Evolutionary conservation across 1,284 basidiomycete genomes (phyloP).

Genomic region (Athelia sp.): DNA sequence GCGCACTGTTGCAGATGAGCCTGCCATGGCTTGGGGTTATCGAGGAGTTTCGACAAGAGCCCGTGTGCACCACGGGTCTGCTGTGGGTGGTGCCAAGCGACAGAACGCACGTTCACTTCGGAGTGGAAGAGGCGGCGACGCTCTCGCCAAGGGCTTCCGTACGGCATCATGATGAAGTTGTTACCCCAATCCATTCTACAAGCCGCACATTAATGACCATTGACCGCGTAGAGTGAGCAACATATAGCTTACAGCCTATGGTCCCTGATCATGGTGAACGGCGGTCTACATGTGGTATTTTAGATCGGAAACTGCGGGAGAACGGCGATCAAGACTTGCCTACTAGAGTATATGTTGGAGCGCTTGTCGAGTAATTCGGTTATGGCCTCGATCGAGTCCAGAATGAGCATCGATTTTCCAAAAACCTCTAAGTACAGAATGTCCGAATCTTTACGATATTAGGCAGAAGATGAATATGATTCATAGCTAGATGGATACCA

Average conservation of each 20-base stretch:
- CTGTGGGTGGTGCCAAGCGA: background rate
- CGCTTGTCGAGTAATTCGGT: too few relatives aligned
- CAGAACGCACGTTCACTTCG: slow-evolving; percentile 15
- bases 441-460: too few relatives aligned
- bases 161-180: slow-evolving; percentile 12
- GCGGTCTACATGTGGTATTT: background rate
- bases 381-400: too few relatives aligned
- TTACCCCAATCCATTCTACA: slow-evolving; percentile 16
- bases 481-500: too few relatives aligned
- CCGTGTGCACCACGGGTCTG: slow-evolving; percentile 13
- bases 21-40: slow-evolving; percentile 19
- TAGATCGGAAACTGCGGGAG: background rate
- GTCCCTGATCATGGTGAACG: slow-evolving; percentile 13
- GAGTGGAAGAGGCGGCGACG: slow-evolving; percentile 18
- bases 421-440: too few relatives aligned
- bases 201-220: too few relatives aligned
- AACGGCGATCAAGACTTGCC: slow-evolving; percentile 16
- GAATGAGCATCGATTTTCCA: too few relatives aligned
- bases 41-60: slow-evolving; percentile 16
- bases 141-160: slow-evolving; percentile 13
- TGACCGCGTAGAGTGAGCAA: slow-evolving; percentile 17
- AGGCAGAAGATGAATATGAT: too few relatives aligned
- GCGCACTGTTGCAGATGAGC: slow-evolving; percentile 21
- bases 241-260: slow-evolving; percentile 20
- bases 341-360: slow-evolving; percentile 31